Base-by-base conservation (phyloP, 768 basidiomycete species). In the Trametopsis cervina region DNA sequence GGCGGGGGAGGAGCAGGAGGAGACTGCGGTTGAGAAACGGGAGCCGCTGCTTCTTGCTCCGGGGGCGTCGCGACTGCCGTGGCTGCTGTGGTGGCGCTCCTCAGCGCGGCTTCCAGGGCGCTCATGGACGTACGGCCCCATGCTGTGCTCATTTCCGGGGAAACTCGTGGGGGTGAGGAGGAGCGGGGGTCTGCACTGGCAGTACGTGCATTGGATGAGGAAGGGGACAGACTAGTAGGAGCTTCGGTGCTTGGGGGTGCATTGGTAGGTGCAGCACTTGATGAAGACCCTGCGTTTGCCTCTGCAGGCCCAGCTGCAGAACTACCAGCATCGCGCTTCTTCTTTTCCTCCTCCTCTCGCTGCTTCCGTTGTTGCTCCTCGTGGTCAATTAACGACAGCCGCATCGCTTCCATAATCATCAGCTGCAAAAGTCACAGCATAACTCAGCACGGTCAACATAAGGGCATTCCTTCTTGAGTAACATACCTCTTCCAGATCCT, bases 401-500 rank as follows among this genome's bases (percentile, higher is more conserved):
- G 81, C 93, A 99, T 98, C 4, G 96, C 96, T 68, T 98, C 96
- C 89, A 94, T 94, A 46, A 99, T 72, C 95, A 98, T 97, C 38
- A 99, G 69, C 91, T 99, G 53, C 35, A 55, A 33, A 33, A 39
- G n/a, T n/a, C n/a, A n/a, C n/a, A n/a, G n/a, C n/a, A n/a, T n/a
- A n/a, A n/a, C n/a, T n/a, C n/a, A n/a, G n/a, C n/a, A n/a, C n/a
- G n/a, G n/a, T n/a, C n/a, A n/a, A n/a, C n/a, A n/a, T n/a, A n/a
- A n/a, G n/a, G n/a, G n/a, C n/a, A n/a, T n/a, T n/a, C n/a, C n/a
- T n/a, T n/a, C n/a, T n/a, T n/a, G n/a, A n/a, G n/a, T n/a, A n/a
- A 63, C 78, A 60, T 59, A 91, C 92, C 76, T 95, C 93, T 72
- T 94, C 93, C 47, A 95, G 65, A 68, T 95, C 93, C 64, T 87